Conservation (phyloP, 805 yeast genomes). For the Wickerhamiella dianesei region DNA sequence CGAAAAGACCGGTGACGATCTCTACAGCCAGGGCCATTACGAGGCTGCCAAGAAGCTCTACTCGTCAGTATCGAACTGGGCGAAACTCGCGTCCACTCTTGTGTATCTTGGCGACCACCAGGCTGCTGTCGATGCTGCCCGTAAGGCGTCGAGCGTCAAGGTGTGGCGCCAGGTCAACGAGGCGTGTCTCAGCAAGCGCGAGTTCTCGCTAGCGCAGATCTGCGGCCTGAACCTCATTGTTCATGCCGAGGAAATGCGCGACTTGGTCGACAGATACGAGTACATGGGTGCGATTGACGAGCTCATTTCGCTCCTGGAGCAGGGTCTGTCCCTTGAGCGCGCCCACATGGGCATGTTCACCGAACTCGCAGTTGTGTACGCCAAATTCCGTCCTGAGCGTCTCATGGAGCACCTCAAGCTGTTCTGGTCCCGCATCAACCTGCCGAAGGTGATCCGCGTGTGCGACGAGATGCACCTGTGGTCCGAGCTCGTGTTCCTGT, state of each 20-base stretch:
- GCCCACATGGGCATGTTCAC: slow-evolving; percentile 99
- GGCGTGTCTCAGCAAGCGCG: slow-evolving; percentile 90
- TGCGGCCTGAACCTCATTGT: slow-evolving; percentile 95
- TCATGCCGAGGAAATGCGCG: slow-evolving; percentile 94
- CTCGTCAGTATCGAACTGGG: slow-evolving; percentile 79
- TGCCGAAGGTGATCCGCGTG: slow-evolving; percentile 92
- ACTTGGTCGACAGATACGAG: slow-evolving; percentile 76
- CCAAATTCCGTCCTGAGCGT: slow-evolving; percentile 78
- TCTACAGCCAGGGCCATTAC: slow-evolving; percentile 68
- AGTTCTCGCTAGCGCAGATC: slow-evolving; percentile 93
- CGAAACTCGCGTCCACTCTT: slow-evolving; percentile 91
- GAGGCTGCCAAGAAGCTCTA: slow-evolving; percentile 86
- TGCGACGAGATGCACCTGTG: slow-evolving; percentile 89
- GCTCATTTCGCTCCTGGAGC: slow-evolving; percentile 82
- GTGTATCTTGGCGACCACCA: slow-evolving; percentile 88
- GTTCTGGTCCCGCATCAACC: slow-evolving; percentile 96
- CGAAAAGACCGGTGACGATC: slow-evolving; percentile 82
- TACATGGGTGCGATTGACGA: slow-evolving; percentile 83
- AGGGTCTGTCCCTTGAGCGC: slow-evolving; percentile 90
- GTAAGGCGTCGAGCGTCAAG: slow-evolving; percentile 84
- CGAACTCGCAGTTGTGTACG: slow-evolving; percentile 79
- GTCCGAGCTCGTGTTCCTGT: slow-evolving; percentile 90
- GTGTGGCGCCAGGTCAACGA: slow-evolving; percentile 97
- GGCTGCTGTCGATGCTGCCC: slow-evolving; percentile 95
- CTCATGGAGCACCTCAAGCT: slow-evolving; percentile 93